Conservation (phyloP, 1,139 yeast genomes). For the Debaryomyces udenii region DNA sequence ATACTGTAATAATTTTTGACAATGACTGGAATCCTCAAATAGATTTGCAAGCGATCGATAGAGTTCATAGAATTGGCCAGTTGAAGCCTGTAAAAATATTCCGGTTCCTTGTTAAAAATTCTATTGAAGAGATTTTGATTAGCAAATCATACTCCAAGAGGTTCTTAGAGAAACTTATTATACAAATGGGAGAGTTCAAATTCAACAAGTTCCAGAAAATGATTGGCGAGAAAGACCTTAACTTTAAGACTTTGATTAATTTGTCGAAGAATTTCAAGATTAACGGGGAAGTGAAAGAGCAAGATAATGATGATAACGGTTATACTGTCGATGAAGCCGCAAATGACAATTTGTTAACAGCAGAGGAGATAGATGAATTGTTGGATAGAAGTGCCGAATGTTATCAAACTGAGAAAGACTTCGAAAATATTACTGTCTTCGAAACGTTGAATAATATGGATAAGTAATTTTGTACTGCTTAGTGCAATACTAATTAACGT, state of each 20-base stretch:
- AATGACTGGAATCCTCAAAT: conserved; percentile 98
- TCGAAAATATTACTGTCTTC: conserved; percentile 51
- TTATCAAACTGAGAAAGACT: conserved; percentile 34
- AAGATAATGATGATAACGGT: conserved; percentile 13
- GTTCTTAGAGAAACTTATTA: conserved; percentile 77
- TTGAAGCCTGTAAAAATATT: conserved; percentile 77
- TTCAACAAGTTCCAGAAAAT: conserved; percentile 37
- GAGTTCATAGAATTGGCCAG: conserved; percentile 95
- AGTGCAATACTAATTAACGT: neutral
- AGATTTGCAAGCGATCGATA: conserved; percentile 93
- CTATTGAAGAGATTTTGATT: conserved; percentile 81
- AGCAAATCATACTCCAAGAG: conserved; percentile 79
- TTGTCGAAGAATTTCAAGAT: conserved; percentile 28
- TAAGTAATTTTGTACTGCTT: conserved; percentile 14
- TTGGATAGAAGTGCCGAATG: conserved; percentile 55
- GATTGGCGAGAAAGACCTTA: conserved; percentile 19
- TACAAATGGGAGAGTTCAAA: conserved; percentile 81
- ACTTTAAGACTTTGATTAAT: conserved; percentile 34
- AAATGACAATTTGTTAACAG: conserved; percentile 19
- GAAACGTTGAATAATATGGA: conserved; percentile 52
- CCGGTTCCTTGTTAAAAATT: conserved; percentile 72
- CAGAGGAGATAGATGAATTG: conserved; percentile 54
- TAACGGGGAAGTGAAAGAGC: conserved; percentile 13
- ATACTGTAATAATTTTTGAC: conserved; percentile 86
- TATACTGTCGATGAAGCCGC: conserved; percentile 8